phyloP scores from a whole-genome alignment of 805 yeast genomes.

The Candida sanyiensis region DNA sequence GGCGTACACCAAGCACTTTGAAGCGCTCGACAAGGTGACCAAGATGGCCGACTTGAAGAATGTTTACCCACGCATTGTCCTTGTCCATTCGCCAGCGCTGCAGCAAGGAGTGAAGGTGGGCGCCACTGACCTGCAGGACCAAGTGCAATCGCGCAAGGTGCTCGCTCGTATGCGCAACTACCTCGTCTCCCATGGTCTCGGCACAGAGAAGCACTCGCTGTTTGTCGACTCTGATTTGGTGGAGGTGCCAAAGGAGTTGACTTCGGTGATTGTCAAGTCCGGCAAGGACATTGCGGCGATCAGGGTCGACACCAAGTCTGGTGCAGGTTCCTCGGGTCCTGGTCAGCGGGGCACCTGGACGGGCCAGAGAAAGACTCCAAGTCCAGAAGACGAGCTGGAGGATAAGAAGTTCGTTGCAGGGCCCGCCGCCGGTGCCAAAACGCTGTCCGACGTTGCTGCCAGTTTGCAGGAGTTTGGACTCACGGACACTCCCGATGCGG shows the following conservation, averaged over 20 bases:
- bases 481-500: conserved; percentile 1
- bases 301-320: conserved; percentile 22
- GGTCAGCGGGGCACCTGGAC: conserved; percentile 24
- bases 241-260: conserved; percentile 22
- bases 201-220: conserved; percentile 26
- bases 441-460: neutral
- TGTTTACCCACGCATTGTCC: conserved; percentile 20
- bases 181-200: conserved; percentile 20
- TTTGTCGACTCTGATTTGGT: conserved; percentile 30
- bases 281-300: conserved; percentile 29
- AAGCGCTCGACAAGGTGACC: neutral
- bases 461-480: conserved; percentile 13
- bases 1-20: conserved; percentile 4
- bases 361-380: conserved; percentile 27
- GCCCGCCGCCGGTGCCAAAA: neutral
- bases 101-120: conserved; percentile 14
- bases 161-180: conserved; percentile 26
- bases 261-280: conserved; percentile 22
- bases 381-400: conserved; percentile 7
- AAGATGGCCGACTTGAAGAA: conserved; percentile 11
- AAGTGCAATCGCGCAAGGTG: conserved; percentile 22
- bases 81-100: conserved; percentile 19
- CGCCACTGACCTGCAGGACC: conserved; percentile 24
- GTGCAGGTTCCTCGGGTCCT: conserved; percentile 4
- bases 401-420: neutral